phyloP scores from a whole-genome alignment of 495 filamentous ascomycete species.

The Aspergillus carlsbadensis region DNA sequence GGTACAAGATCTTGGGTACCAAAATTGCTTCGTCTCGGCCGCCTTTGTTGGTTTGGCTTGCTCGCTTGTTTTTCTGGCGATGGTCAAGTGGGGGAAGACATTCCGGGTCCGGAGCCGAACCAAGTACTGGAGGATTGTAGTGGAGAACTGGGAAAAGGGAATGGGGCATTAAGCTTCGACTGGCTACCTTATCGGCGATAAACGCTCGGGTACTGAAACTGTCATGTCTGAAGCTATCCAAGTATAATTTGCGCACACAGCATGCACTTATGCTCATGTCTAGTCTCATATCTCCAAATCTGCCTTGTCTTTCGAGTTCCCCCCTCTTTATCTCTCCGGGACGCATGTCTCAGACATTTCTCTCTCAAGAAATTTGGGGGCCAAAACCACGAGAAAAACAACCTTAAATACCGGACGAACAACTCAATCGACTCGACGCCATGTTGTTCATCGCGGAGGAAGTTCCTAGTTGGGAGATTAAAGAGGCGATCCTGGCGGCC shows the following conservation, averaged over 20 bases:
- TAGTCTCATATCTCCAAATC: too few relatives aligned
- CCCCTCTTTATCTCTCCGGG: too few relatives aligned
- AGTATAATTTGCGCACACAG: neutral
- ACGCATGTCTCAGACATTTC: too few relatives aligned
- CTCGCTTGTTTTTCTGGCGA: constrained; percentile 50
- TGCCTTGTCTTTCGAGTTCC: too few relatives aligned
- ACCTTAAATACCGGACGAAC: too few relatives aligned
- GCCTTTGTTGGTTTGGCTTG: constrained; percentile 59
- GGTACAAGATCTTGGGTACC: constrained; percentile 57
- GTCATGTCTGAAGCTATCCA: constrained; percentile 6
- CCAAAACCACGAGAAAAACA: too few relatives aligned
- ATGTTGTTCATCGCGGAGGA: neutral
- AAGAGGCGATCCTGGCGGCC: neutral
- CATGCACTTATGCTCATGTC: too few relatives aligned
- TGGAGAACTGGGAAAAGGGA: constrained; percentile 39
- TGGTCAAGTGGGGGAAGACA: constrained; percentile 55
- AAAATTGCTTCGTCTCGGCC: constrained; percentile 63
- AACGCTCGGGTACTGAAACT: neutral
- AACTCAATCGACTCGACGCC: neutral
- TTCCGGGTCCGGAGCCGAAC: constrained; percentile 38
- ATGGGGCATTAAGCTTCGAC: constrained; percentile 33
- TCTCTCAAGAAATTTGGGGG: too few relatives aligned
- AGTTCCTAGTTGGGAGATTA: neutral
- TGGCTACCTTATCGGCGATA: neutral
- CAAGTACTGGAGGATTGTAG: constrained; percentile 43